A percentile compares a stretch with the other conserved stretches of the same genome.
phyloP scores from a whole-genome alignment of 352 stramenopile genomes.

The Phytophthora gonapodyides region DNA sequence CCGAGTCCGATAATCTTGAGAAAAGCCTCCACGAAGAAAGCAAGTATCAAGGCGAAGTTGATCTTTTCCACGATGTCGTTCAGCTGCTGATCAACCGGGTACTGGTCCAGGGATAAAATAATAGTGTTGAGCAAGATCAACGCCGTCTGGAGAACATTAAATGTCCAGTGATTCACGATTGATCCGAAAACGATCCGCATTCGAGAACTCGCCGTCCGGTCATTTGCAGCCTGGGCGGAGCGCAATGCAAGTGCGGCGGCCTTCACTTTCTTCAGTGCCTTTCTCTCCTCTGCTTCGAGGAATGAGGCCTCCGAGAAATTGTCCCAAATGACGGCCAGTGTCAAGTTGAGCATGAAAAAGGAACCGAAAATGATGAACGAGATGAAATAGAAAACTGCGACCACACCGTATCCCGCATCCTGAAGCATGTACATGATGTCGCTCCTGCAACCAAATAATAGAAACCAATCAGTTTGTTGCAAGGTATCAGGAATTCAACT shows the following conservation, averaged over 20 bases:
- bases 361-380: slow-evolving; percentile 88
- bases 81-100: slow-evolving; percentile 54
- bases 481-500: neutral
- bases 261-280: slow-evolving; percentile 36
- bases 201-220: slow-evolving; percentile 13
- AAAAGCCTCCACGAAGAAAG: slow-evolving; percentile 55
- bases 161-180: slow-evolving; percentile 57
- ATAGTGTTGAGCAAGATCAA: slow-evolving; percentile 89
- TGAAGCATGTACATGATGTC: slow-evolving; percentile 75
- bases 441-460: slow-evolving; percentile 28
- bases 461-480: neutral
- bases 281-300: slow-evolving; percentile 59
- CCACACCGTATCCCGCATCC: slow-evolving; percentile 48
- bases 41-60: slow-evolving; percentile 62
- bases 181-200: slow-evolving; percentile 20
- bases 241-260: slow-evolving; percentile 21
- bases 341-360: slow-evolving; percentile 93
- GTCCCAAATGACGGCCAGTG: slow-evolving; percentile 90
- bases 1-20: slow-evolving; percentile 84
- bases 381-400: slow-evolving; percentile 83
- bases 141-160: slow-evolving; percentile 52
- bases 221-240: slow-evolving; percentile 1
- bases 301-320: slow-evolving; percentile 72
- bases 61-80: slow-evolving; percentile 55
- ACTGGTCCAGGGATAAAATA: slow-evolving; percentile 82